phyloP scores from a whole-genome alignment of 331 rosid genomes.

The Acacia pycnantha region DNA sequence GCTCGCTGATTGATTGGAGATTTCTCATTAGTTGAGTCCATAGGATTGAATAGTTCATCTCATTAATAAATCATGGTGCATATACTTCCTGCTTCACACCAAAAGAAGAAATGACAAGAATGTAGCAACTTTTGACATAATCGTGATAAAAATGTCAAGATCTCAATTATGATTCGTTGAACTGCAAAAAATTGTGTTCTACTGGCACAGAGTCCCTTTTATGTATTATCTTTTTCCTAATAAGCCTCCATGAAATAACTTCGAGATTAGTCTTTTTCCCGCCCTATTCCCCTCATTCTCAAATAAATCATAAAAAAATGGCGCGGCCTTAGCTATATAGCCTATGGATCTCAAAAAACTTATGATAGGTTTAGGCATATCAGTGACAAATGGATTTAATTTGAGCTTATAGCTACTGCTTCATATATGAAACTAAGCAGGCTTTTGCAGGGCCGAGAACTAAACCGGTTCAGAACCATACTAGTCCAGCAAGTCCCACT shows the following conservation, averaged over 20 bases:
- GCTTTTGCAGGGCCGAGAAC: not conserved
- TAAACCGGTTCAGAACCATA: not conserved
- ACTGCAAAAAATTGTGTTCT: not conserved
- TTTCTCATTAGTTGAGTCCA: not conserved
- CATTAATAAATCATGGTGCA: not conserved
- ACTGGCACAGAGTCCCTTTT: not conserved
- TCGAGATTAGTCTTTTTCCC: not conserved
- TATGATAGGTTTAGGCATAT: not conserved
- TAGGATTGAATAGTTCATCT: not conserved
- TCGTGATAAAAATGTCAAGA: not conserved
- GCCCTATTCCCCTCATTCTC: not conserved
- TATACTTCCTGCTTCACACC: not conserved
- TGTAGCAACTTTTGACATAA: conserved; percentile 19
- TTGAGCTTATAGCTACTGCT: not conserved
- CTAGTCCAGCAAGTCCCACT: not conserved
- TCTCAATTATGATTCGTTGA: not conserved
- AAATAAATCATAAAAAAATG: not conserved
- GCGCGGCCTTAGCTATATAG: not conserved
- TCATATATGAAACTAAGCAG: not conserved
- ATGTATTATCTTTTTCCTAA: not conserved
- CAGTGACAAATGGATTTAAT: not conserved
- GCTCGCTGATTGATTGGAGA: not conserved
- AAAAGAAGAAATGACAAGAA: conserved; percentile 25
- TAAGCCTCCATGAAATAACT: not conserved
- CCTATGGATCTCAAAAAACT: not conserved